Conservation (phyloP, 1,284 basidiomycete genomes). For the Ceraceosorus bombacis region DNA sequence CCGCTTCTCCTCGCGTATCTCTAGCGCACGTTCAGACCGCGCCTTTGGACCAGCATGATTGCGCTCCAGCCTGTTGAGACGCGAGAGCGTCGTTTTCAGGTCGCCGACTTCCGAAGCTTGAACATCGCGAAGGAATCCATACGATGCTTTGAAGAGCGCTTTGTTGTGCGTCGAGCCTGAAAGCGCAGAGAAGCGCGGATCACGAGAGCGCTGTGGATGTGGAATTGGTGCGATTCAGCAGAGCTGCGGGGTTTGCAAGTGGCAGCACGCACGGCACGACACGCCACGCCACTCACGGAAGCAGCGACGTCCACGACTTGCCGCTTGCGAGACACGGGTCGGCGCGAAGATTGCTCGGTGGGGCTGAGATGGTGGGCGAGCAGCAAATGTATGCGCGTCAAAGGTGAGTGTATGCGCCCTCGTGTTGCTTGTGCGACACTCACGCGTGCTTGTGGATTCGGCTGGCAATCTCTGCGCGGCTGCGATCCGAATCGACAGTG, state of each 20-base stretch:
- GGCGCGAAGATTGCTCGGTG: slow-evolving; percentile 73
- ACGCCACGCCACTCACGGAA: slow-evolving; percentile 50
- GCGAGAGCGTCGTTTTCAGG: slow-evolving; percentile 62
- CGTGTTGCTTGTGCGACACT: slow-evolving; percentile 46
- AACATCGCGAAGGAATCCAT: slow-evolving; percentile 67
- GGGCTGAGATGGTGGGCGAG: slow-evolving; percentile 56
- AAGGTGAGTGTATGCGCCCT: background rate
- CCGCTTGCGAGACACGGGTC: slow-evolving; percentile 70
- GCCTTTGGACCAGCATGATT: slow-evolving; percentile 62
- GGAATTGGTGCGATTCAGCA: background rate
- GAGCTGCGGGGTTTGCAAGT: background rate
- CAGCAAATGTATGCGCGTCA: slow-evolving; percentile 1
- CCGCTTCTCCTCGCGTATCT: slow-evolving; percentile 61
- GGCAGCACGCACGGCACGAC: background rate
- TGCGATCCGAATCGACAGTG: too few species aligned
- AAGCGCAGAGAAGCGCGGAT: slow-evolving; percentile 77
- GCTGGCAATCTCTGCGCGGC: too few species aligned
- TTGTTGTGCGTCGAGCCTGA: slow-evolving; percentile 63
- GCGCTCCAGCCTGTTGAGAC: slow-evolving; percentile 62
- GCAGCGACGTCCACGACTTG: slow-evolving; percentile 66
- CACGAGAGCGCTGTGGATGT: slow-evolving; percentile 59
- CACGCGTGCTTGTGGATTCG: slow-evolving; percentile 71
- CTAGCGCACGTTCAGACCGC: slow-evolving; percentile 52
- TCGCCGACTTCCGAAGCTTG: slow-evolving; percentile 63
- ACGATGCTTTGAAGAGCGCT: slow-evolving; percentile 65